phyloP scores from a whole-genome alignment of 2,329 filamentous ascomycete genomes.

The Dothistroma pini region DNA sequence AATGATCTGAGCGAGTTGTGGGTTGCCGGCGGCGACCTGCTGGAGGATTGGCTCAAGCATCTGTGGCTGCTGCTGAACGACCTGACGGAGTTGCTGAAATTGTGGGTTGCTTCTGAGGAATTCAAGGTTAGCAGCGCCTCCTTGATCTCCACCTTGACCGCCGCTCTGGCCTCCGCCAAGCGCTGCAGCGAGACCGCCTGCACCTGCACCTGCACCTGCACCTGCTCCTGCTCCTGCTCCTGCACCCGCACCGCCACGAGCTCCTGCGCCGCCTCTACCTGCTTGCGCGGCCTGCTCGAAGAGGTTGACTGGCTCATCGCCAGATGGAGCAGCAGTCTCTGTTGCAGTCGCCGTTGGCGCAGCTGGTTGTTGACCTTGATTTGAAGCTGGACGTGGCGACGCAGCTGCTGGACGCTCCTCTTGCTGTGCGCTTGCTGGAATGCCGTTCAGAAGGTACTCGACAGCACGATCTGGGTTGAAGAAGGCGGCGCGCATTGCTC shows the following conservation, averaged over 20 bases:
- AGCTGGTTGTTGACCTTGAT: constrained; percentile 36
- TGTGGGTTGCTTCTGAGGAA: constrained; percentile 94
- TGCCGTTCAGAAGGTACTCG: constrained; percentile 90
- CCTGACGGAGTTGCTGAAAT: constrained; percentile 95
- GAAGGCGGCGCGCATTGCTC: constrained; percentile 92
- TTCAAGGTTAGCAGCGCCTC: constrained; percentile 67
- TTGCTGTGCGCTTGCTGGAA: constrained; percentile 77
- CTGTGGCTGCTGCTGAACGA: constrained; percentile 94
- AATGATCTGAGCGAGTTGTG: constrained; percentile 88
- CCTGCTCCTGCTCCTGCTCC: constrained; percentile 42
- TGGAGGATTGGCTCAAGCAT: constrained; percentile 99
- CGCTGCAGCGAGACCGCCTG: constrained; percentile 35
- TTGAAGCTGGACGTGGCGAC: constrained; percentile 30
- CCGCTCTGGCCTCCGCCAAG: constrained; percentile 30
- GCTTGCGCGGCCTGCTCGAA: constrained; percentile 66
- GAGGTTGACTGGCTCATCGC: constrained; percentile 72
- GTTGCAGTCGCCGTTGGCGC: constrained; percentile 33
- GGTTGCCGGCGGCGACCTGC: constrained; percentile 92
- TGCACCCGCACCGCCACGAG: constrained; percentile 43
- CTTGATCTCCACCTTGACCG: constrained; percentile 43
- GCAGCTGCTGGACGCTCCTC: constrained; percentile 56
- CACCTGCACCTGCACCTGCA: constrained; percentile 36
- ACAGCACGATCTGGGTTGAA: constrained; percentile 97
- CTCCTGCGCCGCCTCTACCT: constrained; percentile 42
- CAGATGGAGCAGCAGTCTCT: constrained; percentile 81